phyloP scores from a whole-genome alignment of 352 stramenopile genomes.

The Phytophthora pistaciae region DNA sequence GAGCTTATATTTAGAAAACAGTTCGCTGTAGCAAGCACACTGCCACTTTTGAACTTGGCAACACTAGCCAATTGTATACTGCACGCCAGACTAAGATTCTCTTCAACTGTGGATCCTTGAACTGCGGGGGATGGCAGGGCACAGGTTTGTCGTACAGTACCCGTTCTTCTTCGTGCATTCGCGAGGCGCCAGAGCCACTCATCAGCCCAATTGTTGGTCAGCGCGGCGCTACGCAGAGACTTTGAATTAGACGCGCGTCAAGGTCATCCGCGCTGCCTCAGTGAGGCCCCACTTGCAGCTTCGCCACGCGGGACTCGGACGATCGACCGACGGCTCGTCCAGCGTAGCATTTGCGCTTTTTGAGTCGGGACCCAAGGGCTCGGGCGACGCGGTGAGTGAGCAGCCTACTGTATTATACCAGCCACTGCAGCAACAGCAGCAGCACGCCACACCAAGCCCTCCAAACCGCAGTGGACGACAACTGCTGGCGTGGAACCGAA shows the following conservation, averaged over 20 bases:
- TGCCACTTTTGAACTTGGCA: background rate
- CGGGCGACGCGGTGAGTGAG: constrained; percentile 6
- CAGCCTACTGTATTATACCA: background rate
- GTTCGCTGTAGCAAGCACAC: constrained; percentile 3
- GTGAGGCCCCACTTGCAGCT: background rate
- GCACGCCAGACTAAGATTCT: constrained; percentile 16
- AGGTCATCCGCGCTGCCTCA: background rate
- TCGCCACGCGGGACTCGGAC: constrained; percentile 12
- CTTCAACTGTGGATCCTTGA: constrained; percentile 4
- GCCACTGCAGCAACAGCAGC: background rate
- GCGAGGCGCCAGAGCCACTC: constrained; percentile 18
- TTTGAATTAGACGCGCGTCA: constrained; percentile 8
- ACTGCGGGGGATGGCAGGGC: background rate
- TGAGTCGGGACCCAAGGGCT: constrained; percentile 3
- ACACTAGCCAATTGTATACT: constrained; percentile 1
- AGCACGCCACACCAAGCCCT: background rate
- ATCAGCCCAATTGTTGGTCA: constrained; percentile 30
- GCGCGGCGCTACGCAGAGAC: background rate
- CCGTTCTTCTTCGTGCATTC: constrained; percentile 10
- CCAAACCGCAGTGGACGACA: background rate
- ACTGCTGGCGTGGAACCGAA: background rate
- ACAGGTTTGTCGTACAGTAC: constrained; percentile 19
- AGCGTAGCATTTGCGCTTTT: constrained; percentile 22
- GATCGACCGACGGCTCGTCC: background rate
- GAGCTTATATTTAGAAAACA: background rate